These are phyloP conservation scores for Cardiospermum halicacabum DNA, from an alignment of 345 rosid genomes.

Conservation along the genomic window DNA sequence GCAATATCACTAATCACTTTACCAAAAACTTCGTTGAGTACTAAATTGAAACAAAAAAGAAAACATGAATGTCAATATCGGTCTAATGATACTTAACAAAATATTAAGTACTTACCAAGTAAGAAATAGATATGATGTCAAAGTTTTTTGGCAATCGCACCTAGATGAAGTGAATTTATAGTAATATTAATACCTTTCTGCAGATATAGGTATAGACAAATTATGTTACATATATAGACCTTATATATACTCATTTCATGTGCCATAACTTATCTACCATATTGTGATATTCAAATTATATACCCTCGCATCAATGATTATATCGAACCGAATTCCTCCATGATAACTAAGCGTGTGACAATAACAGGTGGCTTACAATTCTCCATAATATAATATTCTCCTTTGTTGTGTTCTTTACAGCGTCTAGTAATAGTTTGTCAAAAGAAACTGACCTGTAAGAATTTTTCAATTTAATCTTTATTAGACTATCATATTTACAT, in stretches of 20 bases:
- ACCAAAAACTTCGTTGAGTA: neutral
- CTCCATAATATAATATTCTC: neutral
- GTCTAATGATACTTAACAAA: too few relatives aligned
- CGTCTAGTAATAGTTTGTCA: neutral
- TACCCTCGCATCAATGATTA: neutral
- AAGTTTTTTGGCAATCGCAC: slow-evolving; percentile 52
- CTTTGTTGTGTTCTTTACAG: neutral
- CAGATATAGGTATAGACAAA: too few relatives aligned
- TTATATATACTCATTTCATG: too few relatives aligned
- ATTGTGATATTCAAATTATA: too few relatives aligned
- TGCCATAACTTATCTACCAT: too few relatives aligned
- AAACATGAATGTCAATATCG: too few relatives aligned
- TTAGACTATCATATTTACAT: too few relatives aligned
- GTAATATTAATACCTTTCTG: slow-evolving; percentile 55
- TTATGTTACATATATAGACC: too few relatives aligned
- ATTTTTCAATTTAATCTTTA: too few relatives aligned
- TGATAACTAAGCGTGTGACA: neutral
- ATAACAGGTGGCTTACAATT: neutral
- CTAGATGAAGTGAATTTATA: slow-evolving; percentile 70
- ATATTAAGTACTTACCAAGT: too few relatives aligned
- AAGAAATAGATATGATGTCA: slow-evolving; percentile 40
- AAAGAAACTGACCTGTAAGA: neutral
- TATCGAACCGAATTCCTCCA: neutral
- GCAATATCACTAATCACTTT: neutral
- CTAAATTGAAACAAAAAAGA: neutral